Base-by-base conservation (phyloP, 192 early-diverging fungal genomes). In the Coemansia pectinata region DNA sequence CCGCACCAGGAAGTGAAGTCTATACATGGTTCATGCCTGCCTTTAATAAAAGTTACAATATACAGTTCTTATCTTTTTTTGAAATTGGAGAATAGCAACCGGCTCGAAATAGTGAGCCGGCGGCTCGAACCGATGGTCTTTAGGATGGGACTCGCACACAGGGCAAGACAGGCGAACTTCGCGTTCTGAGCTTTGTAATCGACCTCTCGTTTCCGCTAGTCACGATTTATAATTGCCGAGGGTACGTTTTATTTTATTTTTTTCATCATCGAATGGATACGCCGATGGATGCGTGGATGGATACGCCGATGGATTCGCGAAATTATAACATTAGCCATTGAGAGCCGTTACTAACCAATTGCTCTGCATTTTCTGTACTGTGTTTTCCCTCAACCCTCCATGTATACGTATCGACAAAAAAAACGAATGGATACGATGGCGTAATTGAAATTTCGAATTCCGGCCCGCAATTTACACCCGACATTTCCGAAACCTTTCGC, bases 1-100 rank as follows among this genome's bases (percentile, higher is more conserved):
- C 27, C 78, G 78, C 55, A 72, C 72, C 53, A 84, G 73, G 62
- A 76, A 86, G 64, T 81, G 66, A 59, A 6, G 21, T 25, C 27
- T 33, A 6, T 25, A 40, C 11, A n/a, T 12, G 62, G 5, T 15
- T 72, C 59, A 0, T 36, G 11, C 14, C 38, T 63, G 21, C 62
- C 44, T 63, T 42, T n/a, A 7, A 2, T 25, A 29, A 29, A 53
- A 53, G 9, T 21, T 21, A 9, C 8, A 39, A 62, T 62, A 36
- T 15, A 47, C 44, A 17, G 3, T 21, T 9, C 47, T 48, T 48
- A 48, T 48, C 47, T 48, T 19, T 4, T 5, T 9, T 41, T 17
- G 5, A n/a, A 2, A 1, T 17, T 17, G 42, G 17, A 45, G 17
- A 45, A 45, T 45, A 36, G 42, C 8, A 19, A 48, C 23, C n/a